Conservation (phyloP, 2,329 filamentous ascomycete genomes). For the Verticillium nonalfalfae region DNA sequence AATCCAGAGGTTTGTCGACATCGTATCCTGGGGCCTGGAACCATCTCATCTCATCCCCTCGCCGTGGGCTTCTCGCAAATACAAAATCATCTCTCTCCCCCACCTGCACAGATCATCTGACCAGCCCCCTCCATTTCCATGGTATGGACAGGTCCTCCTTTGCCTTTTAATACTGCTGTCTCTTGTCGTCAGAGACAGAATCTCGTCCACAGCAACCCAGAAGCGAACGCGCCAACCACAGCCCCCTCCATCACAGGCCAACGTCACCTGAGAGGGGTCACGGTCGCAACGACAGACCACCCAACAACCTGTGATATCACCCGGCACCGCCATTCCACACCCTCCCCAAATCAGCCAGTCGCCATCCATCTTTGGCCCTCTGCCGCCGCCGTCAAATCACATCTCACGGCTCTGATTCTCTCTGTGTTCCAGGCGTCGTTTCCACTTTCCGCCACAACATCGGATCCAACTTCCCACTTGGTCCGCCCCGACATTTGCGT, state of each 20-base stretch:
- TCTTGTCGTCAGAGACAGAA: not conserved
- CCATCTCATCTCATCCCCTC: not conserved
- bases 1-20: not conserved
- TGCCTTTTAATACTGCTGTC: not conserved
- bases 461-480: constrained; percentile 3
- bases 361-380: not conserved
- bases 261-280: constrained; percentile 1
- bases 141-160: not conserved
- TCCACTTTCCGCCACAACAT: not conserved
- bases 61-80: not conserved
- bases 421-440: not conserved
- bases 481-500: not conserved
- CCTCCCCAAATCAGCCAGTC: not conserved
- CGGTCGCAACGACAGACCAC: not conserved
- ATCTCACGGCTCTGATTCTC: not conserved
- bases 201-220: not conserved
- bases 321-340: not conserved
- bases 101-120: not conserved
- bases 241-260: not conserved
- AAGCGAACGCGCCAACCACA: not conserved
- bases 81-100: not conserved
- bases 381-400: not conserved
- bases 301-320: constrained; percentile 1
- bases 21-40: not conserved
- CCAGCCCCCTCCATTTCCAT: not conserved